Percentiles rank a stretch among this genome's conserved stretches.
Conservation (phyloP, 345 rosid species). For the Citrus glauca region DNA sequence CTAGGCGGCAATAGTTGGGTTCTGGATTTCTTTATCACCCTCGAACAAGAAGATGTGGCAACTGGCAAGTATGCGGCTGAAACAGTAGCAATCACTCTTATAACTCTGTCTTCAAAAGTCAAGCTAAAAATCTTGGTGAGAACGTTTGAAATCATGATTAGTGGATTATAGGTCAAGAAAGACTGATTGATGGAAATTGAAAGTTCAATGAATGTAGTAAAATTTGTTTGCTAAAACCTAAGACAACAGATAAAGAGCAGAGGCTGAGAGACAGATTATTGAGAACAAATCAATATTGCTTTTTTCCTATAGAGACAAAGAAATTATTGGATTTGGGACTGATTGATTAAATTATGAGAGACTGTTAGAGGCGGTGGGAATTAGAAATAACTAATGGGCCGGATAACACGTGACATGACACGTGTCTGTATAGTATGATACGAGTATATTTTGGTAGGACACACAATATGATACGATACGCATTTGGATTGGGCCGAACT, state of each 20-base stretch:
- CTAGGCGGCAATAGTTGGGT: no score
- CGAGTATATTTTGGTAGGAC: no score
- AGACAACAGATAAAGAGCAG: no score
- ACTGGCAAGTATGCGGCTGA: fast-evolving
- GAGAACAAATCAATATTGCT: neutral
- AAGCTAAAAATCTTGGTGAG: neutral
- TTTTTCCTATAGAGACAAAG: neutral
- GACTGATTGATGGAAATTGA: neutral
- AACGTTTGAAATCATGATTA: neutral
- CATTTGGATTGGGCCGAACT: fast-evolving
- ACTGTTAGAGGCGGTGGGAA: no score
- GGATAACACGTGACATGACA: fast-evolving
- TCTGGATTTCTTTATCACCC: no score
- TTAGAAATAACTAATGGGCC: no score
- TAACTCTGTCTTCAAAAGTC: no score
- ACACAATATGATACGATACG: no score
- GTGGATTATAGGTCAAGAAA: no score
- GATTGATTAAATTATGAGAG: no score
- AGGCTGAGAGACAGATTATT: neutral
- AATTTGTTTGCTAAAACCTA: neutral
- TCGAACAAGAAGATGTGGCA: no score
- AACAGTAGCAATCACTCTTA: no score
- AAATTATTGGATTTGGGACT: neutral
- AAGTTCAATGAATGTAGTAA: neutral
- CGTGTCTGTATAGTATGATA: fast-evolving